phyloP scores from a whole-genome alignment of 176 grass and related monocot species.

The Aegilops tauschii region DNA sequence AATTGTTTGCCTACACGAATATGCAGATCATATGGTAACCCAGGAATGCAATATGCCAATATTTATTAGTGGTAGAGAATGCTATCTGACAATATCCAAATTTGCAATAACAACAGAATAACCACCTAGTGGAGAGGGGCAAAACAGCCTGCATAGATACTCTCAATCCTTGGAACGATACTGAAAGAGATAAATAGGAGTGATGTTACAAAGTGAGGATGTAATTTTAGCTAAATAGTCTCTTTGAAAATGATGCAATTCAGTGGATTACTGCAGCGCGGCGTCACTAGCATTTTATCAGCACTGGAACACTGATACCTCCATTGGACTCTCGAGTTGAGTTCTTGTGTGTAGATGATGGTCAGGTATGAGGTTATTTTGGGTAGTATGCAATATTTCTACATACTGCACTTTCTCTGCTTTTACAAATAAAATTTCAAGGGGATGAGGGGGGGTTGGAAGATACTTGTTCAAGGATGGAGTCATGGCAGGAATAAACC shows the following conservation, averaged over 20 bases:
- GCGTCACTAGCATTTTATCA: not conserved
- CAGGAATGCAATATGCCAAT: not conserved
- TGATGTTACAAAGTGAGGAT: not conserved
- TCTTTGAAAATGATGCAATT: not conserved
- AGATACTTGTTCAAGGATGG: too few relatives aligned
- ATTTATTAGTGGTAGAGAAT: not conserved
- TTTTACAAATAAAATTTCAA: not conserved
- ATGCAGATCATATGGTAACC: not conserved
- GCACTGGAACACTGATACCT: not conserved
- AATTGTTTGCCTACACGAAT: not conserved
- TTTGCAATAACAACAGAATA: not conserved
- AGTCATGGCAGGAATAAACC: too few relatives aligned
- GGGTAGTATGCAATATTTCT: not conserved
- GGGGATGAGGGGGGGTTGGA: too few relatives aligned
- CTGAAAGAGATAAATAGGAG: not conserved
- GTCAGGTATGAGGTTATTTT: not conserved
- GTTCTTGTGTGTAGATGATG: not conserved
- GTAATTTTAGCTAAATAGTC: not conserved
- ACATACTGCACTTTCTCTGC: not conserved
- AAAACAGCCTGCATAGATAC: conserved; percentile 4
- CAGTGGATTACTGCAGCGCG: not conserved
- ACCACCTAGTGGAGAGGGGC: not conserved
- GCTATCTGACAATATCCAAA: not conserved
- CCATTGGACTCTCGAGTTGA: not conserved
- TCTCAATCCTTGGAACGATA: not conserved